phyloP scores from a whole-genome alignment of 225 moss, liverwort and hornwort genomes.

The Antitrichia curtipendula region DNA sequence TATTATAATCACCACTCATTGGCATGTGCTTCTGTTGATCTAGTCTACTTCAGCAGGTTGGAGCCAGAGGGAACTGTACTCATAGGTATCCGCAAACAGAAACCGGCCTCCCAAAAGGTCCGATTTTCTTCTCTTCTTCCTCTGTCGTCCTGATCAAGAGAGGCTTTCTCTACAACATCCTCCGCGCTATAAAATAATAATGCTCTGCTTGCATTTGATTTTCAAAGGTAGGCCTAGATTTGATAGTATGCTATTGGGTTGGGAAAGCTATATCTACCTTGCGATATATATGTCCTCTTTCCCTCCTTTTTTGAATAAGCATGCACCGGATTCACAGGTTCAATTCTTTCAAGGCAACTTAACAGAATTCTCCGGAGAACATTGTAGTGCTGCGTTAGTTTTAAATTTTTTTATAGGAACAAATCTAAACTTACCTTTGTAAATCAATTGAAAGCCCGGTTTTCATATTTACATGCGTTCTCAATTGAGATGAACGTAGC shows the following conservation, averaged over 20 bases:
- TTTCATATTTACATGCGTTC: background rate
- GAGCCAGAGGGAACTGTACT: constrained; percentile 78
- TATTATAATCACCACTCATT: background rate
- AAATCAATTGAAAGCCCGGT: background rate
- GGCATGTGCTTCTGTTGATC: constrained; percentile 8
- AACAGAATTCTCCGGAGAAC: background rate
- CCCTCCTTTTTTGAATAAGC: background rate
- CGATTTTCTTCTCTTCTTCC: background rate
- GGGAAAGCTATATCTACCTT: background rate
- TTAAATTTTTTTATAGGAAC: background rate
- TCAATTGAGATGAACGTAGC: background rate
- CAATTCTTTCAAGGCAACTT: background rate
- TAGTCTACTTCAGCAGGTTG: constrained; percentile 88
- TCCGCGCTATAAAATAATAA: background rate
- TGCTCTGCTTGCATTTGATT: background rate
- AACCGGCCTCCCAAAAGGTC: constrained; percentile 50
- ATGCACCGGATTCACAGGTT: background rate
- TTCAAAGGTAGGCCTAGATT: background rate
- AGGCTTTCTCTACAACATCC: background rate
- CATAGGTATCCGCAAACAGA: constrained; percentile 72
- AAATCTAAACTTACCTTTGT: background rate
- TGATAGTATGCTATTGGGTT: background rate
- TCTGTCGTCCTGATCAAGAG: background rate
- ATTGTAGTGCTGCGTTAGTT: background rate
- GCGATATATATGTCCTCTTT: background rate